Conservation (phyloP, 495 filamentous ascomycete species). For the Viridothelium virens region DNA sequence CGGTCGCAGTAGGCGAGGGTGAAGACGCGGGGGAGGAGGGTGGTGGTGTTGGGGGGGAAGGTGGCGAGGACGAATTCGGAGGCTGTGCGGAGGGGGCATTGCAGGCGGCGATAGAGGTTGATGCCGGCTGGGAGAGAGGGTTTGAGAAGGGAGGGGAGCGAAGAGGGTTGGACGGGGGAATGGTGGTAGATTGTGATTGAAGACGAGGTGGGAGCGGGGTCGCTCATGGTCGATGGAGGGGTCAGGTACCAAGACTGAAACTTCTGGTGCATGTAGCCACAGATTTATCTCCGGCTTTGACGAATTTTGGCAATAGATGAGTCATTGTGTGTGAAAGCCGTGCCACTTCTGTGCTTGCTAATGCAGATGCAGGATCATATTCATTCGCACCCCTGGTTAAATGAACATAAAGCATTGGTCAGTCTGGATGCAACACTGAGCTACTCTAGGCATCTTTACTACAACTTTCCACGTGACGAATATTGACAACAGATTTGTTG, state of each 20-base stretch:
- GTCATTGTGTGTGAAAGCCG: too few relatives aligned
- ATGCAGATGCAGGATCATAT: too few relatives aligned
- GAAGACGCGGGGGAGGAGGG: conserved; percentile 23
- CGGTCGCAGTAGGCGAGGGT: conserved; percentile 33
- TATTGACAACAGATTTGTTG: too few relatives aligned
- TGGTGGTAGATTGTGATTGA: background rate
- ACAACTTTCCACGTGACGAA: too few relatives aligned
- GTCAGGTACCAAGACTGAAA: background rate
- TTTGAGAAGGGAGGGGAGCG: conserved; percentile 20
- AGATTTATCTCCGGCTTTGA: too few relatives aligned
- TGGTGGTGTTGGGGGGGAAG: conserved; percentile 9
- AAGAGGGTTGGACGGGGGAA: conserved; percentile 4
- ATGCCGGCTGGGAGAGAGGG: conserved; percentile 29
- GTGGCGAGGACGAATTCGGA: conserved; percentile 19
- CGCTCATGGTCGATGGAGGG: background rate
- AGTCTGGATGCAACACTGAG: too few relatives aligned
- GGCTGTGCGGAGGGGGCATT: conserved; percentile 21
- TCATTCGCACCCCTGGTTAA: too few relatives aligned
- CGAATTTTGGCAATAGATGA: too few relatives aligned
- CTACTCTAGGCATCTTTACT: too few relatives aligned
- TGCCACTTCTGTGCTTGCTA: too few relatives aligned
- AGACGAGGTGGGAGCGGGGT: background rate
- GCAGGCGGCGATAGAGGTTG: conserved; percentile 30
- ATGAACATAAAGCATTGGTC: too few relatives aligned
- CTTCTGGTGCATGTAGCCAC: too few relatives aligned